Evolutionary conservation across 2,329 filamentous ascomycete species (phyloP).

Genomic region (Colletotrichum zoysiae): DNA sequence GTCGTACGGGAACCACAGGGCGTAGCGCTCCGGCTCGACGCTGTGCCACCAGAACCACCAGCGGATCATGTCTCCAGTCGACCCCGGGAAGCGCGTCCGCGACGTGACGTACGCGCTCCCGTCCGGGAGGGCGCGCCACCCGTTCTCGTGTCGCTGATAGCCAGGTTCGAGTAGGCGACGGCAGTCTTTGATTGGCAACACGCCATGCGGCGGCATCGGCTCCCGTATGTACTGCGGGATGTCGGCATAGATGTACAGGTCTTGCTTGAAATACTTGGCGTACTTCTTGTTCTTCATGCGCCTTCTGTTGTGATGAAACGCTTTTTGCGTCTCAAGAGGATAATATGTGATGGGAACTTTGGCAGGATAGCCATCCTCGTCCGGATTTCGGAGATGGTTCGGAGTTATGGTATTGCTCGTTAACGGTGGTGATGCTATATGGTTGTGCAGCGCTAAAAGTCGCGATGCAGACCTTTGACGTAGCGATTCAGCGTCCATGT

Average conservation of each 20-base stretch:
- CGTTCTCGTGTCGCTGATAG: constrained; percentile 32
- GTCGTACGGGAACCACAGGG: constrained; percentile 38
- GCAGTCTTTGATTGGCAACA: constrained; percentile 12
- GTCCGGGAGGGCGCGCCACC: constrained; percentile 30
- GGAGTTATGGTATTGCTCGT: not conserved
- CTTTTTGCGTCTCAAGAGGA: constrained; percentile 25
- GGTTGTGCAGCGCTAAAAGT: constrained; percentile 11
- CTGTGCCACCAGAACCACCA: constrained; percentile 42
- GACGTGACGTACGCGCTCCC: constrained; percentile 34
- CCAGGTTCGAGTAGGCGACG: constrained; percentile 32
- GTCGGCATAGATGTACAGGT: constrained; percentile 34
- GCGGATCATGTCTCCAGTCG: constrained; percentile 36
- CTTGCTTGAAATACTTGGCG: constrained; percentile 27
- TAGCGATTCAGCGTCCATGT: not conserved
- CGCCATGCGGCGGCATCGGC: constrained; percentile 20
- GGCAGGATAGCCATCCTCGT: constrained; percentile 27
- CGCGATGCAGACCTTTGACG: constrained; percentile 17
- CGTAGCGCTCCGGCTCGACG: constrained; percentile 39
- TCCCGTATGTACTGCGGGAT: constrained; percentile 34
- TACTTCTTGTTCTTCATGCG: constrained; percentile 28
- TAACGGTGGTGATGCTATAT: constrained; percentile 3
- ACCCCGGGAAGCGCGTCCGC: constrained; percentile 33
- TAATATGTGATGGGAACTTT: constrained; percentile 37
- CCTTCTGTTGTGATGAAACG: constrained; percentile 29
- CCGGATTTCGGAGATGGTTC: constrained; percentile 21